These are phyloP conservation scores for Grammothele lineata DNA, from an alignment of 768 basidiomycete genomes.

Conservation along the genomic window DNA sequence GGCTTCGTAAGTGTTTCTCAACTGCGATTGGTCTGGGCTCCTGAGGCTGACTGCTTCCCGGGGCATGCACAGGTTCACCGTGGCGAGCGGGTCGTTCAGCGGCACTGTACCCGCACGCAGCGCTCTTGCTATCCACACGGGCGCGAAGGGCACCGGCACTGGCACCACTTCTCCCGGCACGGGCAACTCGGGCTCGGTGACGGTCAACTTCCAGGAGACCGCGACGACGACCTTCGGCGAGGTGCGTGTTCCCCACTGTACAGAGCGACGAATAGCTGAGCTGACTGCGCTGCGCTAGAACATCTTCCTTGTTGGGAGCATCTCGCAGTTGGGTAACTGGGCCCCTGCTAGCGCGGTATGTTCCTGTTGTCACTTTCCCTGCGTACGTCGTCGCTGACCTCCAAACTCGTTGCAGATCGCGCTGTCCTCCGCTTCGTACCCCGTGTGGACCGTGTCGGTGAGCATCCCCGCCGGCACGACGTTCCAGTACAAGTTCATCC, in stretches of 20 bases:
- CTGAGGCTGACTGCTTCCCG: no score
- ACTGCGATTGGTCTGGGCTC: no score
- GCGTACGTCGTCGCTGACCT: background rate
- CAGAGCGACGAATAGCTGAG: background rate
- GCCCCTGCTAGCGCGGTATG: slow-evolving; percentile 41
- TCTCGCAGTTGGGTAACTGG: slow-evolving; percentile 54
- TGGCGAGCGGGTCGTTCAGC: slow-evolving; percentile 46
- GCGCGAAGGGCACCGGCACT: slow-evolving; percentile 23
- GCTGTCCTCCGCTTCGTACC: slow-evolving; percentile 48
- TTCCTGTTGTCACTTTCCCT: background rate
- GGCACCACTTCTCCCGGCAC: no score
- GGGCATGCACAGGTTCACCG: slow-evolving; percentile 40
- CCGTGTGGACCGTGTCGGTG: slow-evolving; percentile 50
- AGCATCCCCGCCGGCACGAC: slow-evolving; percentile 43
- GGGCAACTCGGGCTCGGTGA: slow-evolving; percentile 38
- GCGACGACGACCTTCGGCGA: slow-evolving; percentile 57
- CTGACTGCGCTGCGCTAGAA: slow-evolving; percentile 35
- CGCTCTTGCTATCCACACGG: slow-evolving; percentile 55
- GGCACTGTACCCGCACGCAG: slow-evolving; percentile 47
- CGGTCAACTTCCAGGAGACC: slow-evolving; percentile 48
- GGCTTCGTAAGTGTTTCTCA: slow-evolving; percentile 36
- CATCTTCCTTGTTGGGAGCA: slow-evolving; percentile 55
- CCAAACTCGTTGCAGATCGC: slow-evolving; percentile 34
- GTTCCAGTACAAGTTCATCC: slow-evolving; percentile 61
- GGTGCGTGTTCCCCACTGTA: slow-evolving; percentile 27